Percentiles rank a stretch among this genome's conserved stretches.
Evolutionary conservation across 108 stramenopile species (phyloP).

Genomic region (Nitzschia palea): DNA sequence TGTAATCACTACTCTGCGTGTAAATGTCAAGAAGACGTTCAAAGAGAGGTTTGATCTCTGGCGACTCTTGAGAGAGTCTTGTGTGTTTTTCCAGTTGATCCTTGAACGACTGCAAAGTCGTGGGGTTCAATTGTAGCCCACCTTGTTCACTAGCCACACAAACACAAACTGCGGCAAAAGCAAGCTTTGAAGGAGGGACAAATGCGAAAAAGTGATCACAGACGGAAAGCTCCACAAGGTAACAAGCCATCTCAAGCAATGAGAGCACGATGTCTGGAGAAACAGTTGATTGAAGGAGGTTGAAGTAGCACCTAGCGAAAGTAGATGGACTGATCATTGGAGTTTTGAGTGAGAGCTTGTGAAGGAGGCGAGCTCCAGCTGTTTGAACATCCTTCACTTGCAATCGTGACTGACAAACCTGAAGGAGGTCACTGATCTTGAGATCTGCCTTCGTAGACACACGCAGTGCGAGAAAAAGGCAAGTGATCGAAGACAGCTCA

Average conservation of each 20-base stretch:
- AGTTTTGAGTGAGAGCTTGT: slow-evolving; percentile 22
- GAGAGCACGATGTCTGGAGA: background rate
- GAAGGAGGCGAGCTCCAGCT: slow-evolving; percentile 32
- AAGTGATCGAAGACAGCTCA: slow-evolving; percentile 36
- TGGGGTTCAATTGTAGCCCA: background rate
- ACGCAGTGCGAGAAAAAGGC: slow-evolving; percentile 42
- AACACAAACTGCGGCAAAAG: slow-evolving; percentile 27
- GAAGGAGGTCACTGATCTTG: slow-evolving; percentile 27
- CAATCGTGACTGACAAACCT: slow-evolving; percentile 31
- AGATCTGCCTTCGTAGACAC: slow-evolving; percentile 25
- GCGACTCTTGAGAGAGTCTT: slow-evolving; percentile 2
- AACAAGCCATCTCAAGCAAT: slow-evolving; percentile 31
- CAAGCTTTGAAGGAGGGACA: slow-evolving; percentile 28
- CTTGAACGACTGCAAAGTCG: background rate
- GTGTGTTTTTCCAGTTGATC: slow-evolving; percentile 6
- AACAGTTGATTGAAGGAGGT: background rate
- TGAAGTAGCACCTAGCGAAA: slow-evolving; percentile 27
- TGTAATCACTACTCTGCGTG: slow-evolving; percentile 12
- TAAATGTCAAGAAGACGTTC: slow-evolving; percentile 20
- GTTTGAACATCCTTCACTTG: slow-evolving; percentile 22
- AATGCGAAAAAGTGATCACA: slow-evolving; percentile 34
- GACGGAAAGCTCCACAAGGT: slow-evolving; percentile 39
- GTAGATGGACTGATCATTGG: slow-evolving; percentile 34
- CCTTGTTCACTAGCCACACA: slow-evolving; percentile 15
- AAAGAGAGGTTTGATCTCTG: slow-evolving; percentile 1